Evolutionary conservation across 2,329 filamentous ascomycete genomes (phyloP).

Genomic region (Lachnellula hyalina): DNA sequence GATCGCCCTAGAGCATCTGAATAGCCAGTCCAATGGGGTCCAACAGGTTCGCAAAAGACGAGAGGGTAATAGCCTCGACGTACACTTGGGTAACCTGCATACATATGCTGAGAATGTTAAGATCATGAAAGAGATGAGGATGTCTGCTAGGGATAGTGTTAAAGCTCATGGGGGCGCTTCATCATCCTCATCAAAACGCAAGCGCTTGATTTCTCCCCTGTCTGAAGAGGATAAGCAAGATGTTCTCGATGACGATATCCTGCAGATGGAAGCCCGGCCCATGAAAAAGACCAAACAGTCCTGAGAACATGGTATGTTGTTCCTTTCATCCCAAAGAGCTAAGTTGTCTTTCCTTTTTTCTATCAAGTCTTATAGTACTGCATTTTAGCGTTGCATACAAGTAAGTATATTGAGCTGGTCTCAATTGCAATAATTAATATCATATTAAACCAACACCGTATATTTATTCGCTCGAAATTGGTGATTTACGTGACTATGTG

Average conservation of each 20-base stretch:
- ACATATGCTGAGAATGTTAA: conserved; percentile 12
- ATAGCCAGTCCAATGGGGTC: conserved; percentile 11
- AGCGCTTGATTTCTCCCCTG: background rate
- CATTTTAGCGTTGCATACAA: background rate
- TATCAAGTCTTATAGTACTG: background rate
- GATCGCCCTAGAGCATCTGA: conserved; percentile 24
- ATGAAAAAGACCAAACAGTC: background rate
- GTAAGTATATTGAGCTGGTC: background rate
- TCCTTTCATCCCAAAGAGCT: background rate
- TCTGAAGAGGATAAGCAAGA: conserved; percentile 1
- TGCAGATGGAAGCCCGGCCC: background rate
- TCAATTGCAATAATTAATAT: background rate
- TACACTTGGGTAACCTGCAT: conserved; percentile 28
- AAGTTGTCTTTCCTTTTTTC: background rate
- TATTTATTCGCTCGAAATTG: too few relatives aligned
- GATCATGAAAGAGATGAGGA: background rate
- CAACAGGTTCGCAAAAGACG: conserved; percentile 14
- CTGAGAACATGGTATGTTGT: background rate
- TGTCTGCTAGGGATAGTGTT: background rate
- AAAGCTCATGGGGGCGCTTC: background rate
- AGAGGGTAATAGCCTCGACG: conserved; percentile 26
- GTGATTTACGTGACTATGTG: too few relatives aligned
- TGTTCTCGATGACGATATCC: conserved; percentile 11
- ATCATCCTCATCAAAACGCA: background rate
- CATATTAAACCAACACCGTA: background rate